Evolutionary conservation across 805 yeast species (phyloP).

Genomic region (Candida glaebosa): DNA sequence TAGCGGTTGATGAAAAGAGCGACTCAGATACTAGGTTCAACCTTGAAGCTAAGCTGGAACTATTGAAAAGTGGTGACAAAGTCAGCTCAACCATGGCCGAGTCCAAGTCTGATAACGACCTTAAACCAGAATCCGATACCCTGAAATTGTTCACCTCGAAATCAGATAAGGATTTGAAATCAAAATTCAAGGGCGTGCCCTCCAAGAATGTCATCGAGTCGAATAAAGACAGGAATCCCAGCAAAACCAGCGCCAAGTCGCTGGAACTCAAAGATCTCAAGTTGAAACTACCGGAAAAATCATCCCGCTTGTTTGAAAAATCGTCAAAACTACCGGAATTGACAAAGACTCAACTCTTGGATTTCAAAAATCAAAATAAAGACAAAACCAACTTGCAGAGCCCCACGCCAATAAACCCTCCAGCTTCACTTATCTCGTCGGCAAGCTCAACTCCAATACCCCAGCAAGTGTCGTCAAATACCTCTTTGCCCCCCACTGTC

Average conservation of each 20-base stretch:
- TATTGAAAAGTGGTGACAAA: too few species aligned
- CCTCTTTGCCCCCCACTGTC: constrained; percentile 8
- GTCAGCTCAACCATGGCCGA: too few species aligned
- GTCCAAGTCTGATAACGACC: not conserved
- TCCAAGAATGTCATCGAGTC: not conserved
- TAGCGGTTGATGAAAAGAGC: not conserved
- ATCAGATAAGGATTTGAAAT: not conserved
- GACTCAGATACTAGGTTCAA: not conserved
- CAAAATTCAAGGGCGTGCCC: not conserved
- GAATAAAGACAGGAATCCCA: not conserved
- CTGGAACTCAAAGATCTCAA: not conserved
- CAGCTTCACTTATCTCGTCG: not conserved
- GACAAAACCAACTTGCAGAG: not conserved
- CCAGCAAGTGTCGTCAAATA: constrained; percentile 3
- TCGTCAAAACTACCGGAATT: not conserved
- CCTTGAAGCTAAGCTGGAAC: not conserved
- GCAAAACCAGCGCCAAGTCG: constrained; percentile 1
- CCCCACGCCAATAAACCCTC: not conserved
- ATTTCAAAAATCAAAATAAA: constrained; percentile 1
- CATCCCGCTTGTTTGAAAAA: not conserved
- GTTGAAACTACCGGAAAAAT: not conserved
- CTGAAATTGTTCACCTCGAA: not conserved
- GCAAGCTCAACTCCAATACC: not conserved
- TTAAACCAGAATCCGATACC: not conserved
- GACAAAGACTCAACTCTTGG: not conserved